Percentiles rank a stretch among this genome's conserved stretches.
phyloP scores from a whole-genome alignment of 1,139 yeast species.

The Debaryomycetaceae sp. region DNA sequence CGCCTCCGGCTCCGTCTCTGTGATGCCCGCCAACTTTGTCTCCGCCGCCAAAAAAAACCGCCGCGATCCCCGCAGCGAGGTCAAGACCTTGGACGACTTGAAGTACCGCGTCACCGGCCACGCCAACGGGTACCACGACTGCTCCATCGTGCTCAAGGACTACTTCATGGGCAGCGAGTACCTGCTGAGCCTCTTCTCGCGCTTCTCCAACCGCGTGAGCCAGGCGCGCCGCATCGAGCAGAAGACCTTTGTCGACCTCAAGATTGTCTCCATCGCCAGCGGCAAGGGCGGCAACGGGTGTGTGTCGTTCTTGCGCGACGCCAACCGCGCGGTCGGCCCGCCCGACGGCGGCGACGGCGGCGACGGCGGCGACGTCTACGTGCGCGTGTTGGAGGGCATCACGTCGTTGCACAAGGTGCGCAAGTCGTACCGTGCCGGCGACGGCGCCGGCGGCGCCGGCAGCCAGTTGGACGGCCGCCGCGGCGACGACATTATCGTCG shows the following conservation, averaged over 20 bases:
- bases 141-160: slow-evolving; percentile 28
- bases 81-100: slow-evolving; percentile 7
- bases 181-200: slow-evolving; percentile 32
- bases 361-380: slow-evolving; percentile 79
- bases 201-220: slow-evolving; percentile 14
- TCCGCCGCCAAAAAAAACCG: background rate
- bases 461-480: slow-evolving; percentile 78
- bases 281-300: slow-evolving; percentile 91
- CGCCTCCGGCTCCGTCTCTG: background rate
- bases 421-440: slow-evolving; percentile 63
- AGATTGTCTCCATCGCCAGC: slow-evolving; percentile 60
- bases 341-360: slow-evolving; percentile 99
- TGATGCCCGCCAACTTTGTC: slow-evolving; percentile 4
- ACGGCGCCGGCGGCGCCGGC: slow-evolving; percentile 69
- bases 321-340: slow-evolving; percentile 82
- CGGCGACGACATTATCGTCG: slow-evolving; percentile 74
- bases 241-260: slow-evolving; percentile 53
- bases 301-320: slow-evolving; percentile 81
- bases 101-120: slow-evolving; percentile 18
- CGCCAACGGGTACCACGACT: slow-evolving; percentile 21
- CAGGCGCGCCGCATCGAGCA: slow-evolving; percentile 37
- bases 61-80: slow-evolving; percentile 1
- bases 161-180: slow-evolving; percentile 42
- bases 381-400: slow-evolving; percentile 71
- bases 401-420: slow-evolving; percentile 68